Conservation (phyloP, 2,329 filamentous ascomycete species). For the Madurella mycetomatis region DNA sequence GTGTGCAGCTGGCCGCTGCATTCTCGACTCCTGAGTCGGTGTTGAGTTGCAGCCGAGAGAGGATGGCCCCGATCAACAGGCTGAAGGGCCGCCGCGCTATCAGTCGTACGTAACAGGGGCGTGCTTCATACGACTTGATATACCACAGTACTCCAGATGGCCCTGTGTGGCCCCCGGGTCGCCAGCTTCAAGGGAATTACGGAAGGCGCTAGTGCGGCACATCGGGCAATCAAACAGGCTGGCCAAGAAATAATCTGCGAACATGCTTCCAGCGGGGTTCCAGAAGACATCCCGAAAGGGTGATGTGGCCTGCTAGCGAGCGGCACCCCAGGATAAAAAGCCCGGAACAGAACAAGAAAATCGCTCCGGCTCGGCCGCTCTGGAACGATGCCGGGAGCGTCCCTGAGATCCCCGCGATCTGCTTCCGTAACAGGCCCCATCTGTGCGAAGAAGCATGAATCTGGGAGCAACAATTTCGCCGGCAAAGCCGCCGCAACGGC, state of each 20-base stretch:
- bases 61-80: constrained; percentile 13
- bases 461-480: constrained; percentile 7
- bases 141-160: constrained; percentile 5
- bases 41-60: constrained; percentile 12
- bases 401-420: constrained; percentile 18
- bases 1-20: constrained; percentile 2
- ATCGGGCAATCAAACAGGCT: constrained; percentile 30
- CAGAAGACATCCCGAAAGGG: constrained; percentile 22
- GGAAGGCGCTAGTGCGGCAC: constrained; percentile 24
- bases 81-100: constrained; percentile 10
- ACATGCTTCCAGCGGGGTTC: constrained; percentile 27
- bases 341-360: constrained; percentile 16
- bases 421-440: constrained; percentile 13
- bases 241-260: constrained; percentile 22
- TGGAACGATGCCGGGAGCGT: constrained; percentile 4
- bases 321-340: constrained; percentile 13
- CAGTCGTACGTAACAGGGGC: constrained; percentile 3
- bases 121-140: not conserved
- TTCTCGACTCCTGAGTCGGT: constrained; percentile 1
- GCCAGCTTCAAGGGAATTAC: constrained; percentile 14
- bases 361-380: constrained; percentile 16
- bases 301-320: constrained; percentile 7
- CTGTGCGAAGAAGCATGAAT: constrained; percentile 16
- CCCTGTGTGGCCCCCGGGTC: too few species aligned
- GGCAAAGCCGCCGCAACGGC: constrained; percentile 14